A percentile compares a stretch with the other conserved stretches of the same genome.
Evolutionary conservation across 495 filamentous ascomycete genomes (phyloP).

Genomic region (Astrothelium subdiscretum): DNA sequence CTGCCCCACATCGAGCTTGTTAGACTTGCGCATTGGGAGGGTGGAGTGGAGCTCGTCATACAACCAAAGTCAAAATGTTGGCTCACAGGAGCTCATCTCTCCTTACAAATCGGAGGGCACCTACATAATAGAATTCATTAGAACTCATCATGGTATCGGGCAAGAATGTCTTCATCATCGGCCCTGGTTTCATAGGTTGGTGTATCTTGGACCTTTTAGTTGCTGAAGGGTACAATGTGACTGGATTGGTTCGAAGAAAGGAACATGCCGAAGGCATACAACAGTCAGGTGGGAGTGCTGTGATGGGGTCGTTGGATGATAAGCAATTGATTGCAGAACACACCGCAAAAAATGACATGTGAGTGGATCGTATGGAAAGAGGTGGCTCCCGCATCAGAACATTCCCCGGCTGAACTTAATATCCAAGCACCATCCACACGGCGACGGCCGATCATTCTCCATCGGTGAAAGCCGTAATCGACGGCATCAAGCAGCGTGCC

Average conservation of each 20-base stretch:
- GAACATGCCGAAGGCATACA: conserved; percentile 19
- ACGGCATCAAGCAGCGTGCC: conserved; percentile 2
- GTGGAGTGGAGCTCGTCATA: no score
- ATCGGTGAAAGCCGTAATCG: conserved; percentile 5
- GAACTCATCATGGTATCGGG: conserved; percentile 1
- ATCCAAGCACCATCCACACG: conserved; percentile 23
- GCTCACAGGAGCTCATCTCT: no score
- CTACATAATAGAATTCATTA: neutral
- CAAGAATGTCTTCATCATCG: conserved; percentile 30
- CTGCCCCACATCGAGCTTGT: neutral
- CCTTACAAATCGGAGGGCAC: no score
- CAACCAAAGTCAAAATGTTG: no score
- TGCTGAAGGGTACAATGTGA: conserved; percentile 24
- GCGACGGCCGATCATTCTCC: conserved; percentile 18
- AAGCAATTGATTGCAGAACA: conserved; percentile 23
- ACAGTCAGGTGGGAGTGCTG: conserved; percentile 12
- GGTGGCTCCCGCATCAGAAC: neutral
- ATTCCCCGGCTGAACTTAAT: neutral
- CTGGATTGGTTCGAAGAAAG: conserved; percentile 23
- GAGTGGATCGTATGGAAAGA: neutral
- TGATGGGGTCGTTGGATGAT: conserved; percentile 24
- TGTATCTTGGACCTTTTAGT: conserved; percentile 29
- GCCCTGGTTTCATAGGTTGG: conserved; percentile 32
- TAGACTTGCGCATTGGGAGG: no score
- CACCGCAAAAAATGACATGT: conserved; percentile 22